Conservation (phyloP, 106 monocot genomes). For the Narthecium ossifragum region DNA sequence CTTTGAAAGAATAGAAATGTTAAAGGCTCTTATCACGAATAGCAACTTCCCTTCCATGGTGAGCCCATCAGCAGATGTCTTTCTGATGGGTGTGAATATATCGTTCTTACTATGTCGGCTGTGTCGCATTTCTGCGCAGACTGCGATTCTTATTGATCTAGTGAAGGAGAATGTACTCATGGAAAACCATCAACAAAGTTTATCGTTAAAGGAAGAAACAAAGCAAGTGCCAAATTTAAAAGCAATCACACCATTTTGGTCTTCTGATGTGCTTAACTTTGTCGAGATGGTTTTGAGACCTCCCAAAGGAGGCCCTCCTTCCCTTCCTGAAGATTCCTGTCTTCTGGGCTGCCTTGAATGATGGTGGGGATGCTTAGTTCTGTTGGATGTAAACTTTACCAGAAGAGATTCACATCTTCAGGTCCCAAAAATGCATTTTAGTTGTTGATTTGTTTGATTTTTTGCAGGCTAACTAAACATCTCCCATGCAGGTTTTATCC, state of each 20-base stretch:
- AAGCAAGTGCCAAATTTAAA: constrained; percentile 4
- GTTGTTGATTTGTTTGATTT: too few relatives aligned
- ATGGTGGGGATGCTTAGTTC: too few relatives aligned
- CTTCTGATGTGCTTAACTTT: constrained; percentile 48
- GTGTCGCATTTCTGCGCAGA: background rate
- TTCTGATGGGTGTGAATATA: background rate
- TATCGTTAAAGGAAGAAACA: constrained; percentile 1
- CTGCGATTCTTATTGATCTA: too few relatives aligned
- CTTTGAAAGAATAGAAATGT: constrained; percentile 49
- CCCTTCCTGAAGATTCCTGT: too few relatives aligned
- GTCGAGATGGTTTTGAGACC: too few relatives aligned
- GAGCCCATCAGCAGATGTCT: background rate
- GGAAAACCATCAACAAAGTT: constrained; percentile 13
- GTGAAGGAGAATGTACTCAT: constrained; percentile 45
- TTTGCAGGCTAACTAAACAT: too few relatives aligned
- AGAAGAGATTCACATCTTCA: too few relatives aligned
- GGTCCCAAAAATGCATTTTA: too few relatives aligned
- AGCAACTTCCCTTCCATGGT: constrained; percentile 79
- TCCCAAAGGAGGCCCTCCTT: too few relatives aligned
- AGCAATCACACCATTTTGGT: constrained; percentile 25
- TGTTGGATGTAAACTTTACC: too few relatives aligned
- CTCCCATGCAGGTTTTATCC: constrained; percentile 58
- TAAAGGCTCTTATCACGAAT: constrained; percentile 65
- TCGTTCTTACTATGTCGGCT: background rate
- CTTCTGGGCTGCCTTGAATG: too few relatives aligned